phyloP scores from a whole-genome alignment of 352 stramenopile genomes.

The Pythium aphanidermatum region DNA sequence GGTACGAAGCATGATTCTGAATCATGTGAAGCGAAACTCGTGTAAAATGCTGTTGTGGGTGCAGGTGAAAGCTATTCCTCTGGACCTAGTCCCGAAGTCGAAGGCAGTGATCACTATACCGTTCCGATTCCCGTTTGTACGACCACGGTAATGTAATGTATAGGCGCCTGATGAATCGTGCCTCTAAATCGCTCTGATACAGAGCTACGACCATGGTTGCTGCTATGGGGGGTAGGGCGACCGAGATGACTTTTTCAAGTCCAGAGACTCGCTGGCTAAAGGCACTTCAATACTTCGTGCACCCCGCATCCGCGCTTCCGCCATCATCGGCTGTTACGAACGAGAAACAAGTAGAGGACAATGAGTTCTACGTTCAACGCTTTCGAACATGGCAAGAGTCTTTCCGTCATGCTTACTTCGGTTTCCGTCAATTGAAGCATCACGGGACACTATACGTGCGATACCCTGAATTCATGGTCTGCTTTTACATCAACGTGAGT shows the following conservation, averaged over 20 bases:
- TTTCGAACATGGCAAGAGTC: conserved; percentile 60
- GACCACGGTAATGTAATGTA: conserved; percentile 31
- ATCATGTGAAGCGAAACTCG: too few species aligned
- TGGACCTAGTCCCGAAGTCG: conserved; percentile 56
- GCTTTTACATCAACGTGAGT: conserved; percentile 48
- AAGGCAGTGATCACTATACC: conserved; percentile 54
- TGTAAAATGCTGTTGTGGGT: neutral
- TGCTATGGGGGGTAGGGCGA: conserved; percentile 19
- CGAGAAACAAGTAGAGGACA: conserved; percentile 36
- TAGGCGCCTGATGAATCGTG: neutral
- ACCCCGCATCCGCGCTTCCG: conserved; percentile 47
- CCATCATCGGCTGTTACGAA: conserved; percentile 40
- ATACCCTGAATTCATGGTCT: conserved; percentile 55
- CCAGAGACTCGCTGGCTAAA: conserved; percentile 51
- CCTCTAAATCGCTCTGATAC: too few species aligned
- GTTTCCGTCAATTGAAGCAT: conserved; percentile 25
- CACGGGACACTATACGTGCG: conserved; percentile 40
- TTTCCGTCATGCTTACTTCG: conserved; percentile 66
- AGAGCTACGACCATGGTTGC: conserved; percentile 11
- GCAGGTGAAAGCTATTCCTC: conserved; percentile 35
- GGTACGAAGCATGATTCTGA: too few species aligned
- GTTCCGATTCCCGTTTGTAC: conserved; percentile 59
- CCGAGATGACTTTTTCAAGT: too few species aligned
- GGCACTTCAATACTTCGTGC: conserved; percentile 59
- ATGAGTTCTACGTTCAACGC: conserved; percentile 44